phyloP scores from a whole-genome alignment of 2,329 filamentous ascomycete genomes.

The Trichoderma sp. region DNA sequence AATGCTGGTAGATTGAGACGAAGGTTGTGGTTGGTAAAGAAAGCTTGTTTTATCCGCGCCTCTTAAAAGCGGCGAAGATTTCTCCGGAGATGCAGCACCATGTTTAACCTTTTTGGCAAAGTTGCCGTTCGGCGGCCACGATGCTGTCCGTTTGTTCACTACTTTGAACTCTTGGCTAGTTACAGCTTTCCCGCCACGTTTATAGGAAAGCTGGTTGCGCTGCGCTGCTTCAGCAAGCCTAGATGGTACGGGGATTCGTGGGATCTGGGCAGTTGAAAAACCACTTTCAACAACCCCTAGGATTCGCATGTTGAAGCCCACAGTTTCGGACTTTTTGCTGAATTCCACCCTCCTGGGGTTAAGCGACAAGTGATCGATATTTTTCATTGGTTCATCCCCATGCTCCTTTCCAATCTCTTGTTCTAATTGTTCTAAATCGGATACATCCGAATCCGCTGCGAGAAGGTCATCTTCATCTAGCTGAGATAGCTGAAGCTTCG shows the following conservation, averaged over 20 bases:
- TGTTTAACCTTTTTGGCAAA: background rate
- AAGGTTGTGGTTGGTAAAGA: background rate
- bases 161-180: background rate
- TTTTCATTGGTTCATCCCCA: background rate
- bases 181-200: background rate
- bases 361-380: too few relatives aligned
- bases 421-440: background rate
- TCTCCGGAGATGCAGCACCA: background rate
- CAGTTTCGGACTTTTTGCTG: background rate
- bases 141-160: background rate
- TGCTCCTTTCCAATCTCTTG: background rate
- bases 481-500: slow-evolving; percentile 54
- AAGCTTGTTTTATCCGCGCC: background rate
- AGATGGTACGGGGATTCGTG: background rate
- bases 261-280: background rate
- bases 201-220: background rate
- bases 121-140: background rate
- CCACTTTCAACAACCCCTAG: background rate
- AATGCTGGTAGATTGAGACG: background rate
- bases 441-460: background rate
- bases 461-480: slow-evolving; percentile 44
- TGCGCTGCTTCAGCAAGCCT: slow-evolving; percentile 5
- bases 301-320: background rate
- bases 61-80: background rate
- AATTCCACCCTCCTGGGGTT: background rate